A percentile compares a stretch with the other conserved stretches of the same genome.
Evolutionary conservation across 106 monocot species (phyloP).

Genomic region (Dendrobium nobile): DNA sequence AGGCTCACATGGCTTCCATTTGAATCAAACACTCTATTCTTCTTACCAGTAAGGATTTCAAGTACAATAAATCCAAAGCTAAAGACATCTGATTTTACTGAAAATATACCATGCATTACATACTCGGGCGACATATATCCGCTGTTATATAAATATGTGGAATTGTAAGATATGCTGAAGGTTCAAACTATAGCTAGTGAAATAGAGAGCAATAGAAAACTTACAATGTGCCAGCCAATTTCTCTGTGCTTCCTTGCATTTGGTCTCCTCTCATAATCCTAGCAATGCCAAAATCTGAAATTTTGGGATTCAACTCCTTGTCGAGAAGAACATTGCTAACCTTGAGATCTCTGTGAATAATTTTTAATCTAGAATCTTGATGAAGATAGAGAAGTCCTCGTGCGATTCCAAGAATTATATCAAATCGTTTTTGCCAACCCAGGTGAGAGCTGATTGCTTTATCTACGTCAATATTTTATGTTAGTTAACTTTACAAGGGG

Average conservation of each 20-base stretch:
- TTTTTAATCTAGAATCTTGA: too few species aligned
- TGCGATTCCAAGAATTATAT: conserved; percentile 28
- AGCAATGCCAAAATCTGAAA: conserved; percentile 4
- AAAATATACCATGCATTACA: background rate
- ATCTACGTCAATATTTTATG: conserved; percentile 9
- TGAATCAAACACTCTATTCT: background rate
- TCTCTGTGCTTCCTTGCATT: conserved; percentile 4
- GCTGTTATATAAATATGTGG: background rate
- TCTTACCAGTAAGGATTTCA: background rate
- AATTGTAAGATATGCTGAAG: conserved; percentile 1
- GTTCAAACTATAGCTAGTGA: conserved; percentile 37
- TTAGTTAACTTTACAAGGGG: too few species aligned
- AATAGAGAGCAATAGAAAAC: background rate
- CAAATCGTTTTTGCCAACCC: background rate
- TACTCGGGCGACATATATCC: conserved; percentile 10
- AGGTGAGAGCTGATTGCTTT: conserved; percentile 6
- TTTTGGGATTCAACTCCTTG: too few species aligned
- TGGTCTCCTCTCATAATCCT: background rate
- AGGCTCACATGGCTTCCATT: background rate
- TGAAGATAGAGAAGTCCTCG: conserved; percentile 1
- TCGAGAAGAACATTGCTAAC: too few species aligned
- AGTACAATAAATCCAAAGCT: conserved; percentile 3
- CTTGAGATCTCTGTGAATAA: too few species aligned
- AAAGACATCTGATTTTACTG: conserved; percentile 1
- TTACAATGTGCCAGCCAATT: background rate